These are phyloP conservation scores for Phytophthora pinifolia DNA, from an alignment of 352 stramenopile genomes.

Conservation along the genomic window DNA sequence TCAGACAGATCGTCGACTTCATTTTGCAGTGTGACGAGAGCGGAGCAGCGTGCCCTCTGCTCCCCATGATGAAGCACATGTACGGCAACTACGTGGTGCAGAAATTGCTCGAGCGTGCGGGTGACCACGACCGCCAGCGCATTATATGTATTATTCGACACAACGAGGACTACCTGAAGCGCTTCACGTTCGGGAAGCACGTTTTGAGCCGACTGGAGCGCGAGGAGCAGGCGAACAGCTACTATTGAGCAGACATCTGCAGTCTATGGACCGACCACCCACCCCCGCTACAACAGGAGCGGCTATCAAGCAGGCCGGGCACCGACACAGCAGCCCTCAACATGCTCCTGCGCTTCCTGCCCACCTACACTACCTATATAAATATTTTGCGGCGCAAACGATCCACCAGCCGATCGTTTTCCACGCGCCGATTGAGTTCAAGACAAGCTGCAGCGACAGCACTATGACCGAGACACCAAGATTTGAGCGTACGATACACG, in stretches of 20 bases:
- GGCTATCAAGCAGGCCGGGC: slow-evolving; percentile 18
- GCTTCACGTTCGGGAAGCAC: slow-evolving; percentile 93
- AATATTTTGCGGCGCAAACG: slow-evolving; percentile 39
- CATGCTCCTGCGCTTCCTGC: slow-evolving; percentile 31
- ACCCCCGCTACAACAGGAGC: slow-evolving; percentile 12
- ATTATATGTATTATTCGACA: slow-evolving; percentile 92
- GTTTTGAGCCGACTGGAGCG: slow-evolving; percentile 73
- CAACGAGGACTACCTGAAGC: slow-evolving; percentile 91
- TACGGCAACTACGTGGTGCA: slow-evolving; percentile 97
- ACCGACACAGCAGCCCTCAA: slow-evolving; percentile 24
- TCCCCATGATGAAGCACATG: slow-evolving; percentile 96
- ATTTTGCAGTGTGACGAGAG: slow-evolving; percentile 78
- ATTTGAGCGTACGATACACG: slow-evolving; percentile 40
- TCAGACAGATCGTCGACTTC: slow-evolving; percentile 75
- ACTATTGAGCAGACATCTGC: slow-evolving; percentile 31
- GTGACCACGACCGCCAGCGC: slow-evolving; percentile 78
- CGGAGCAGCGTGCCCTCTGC: slow-evolving; percentile 70
- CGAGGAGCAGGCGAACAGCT: slow-evolving; percentile 32
- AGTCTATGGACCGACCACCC: background rate
- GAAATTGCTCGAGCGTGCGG: slow-evolving; percentile 93
- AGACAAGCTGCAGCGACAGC: slow-evolving; percentile 26
- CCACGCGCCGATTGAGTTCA: slow-evolving; percentile 29
- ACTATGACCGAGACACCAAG: slow-evolving; percentile 23
- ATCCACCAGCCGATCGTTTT: slow-evolving; percentile 16
- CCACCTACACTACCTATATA: slow-evolving; percentile 41